These are phyloP conservation scores for Rhodotorula diobovata DNA, from an alignment of 768 basidiomycete species.

Conservation along the genomic window DNA sequence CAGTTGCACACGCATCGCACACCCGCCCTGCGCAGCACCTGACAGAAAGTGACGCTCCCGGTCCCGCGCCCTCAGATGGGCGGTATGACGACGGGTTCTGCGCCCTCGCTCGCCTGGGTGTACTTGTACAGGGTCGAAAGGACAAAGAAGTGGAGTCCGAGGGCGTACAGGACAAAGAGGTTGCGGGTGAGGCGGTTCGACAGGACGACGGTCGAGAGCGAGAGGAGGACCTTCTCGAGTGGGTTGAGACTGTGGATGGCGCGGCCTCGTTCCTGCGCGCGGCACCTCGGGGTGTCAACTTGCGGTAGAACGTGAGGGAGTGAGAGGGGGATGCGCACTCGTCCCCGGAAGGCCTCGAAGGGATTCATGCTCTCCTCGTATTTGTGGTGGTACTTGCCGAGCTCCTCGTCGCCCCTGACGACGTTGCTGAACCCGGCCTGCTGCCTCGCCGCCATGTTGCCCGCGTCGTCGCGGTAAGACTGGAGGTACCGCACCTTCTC, in stretches of 20 bases:
- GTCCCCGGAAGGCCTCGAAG: conserved; percentile 91
- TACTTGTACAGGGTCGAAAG: conserved; percentile 47
- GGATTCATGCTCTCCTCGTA: conserved; percentile 99
- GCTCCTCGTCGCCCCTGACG: conserved; percentile 57
- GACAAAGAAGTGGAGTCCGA: conserved; percentile 72
- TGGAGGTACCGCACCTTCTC: conserved; percentile 99
- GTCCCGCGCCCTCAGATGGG: too few relatives aligned
- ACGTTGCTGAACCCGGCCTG: conserved; percentile 33
- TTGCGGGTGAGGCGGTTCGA: conserved; percentile 85
- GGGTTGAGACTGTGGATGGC: conserved; percentile 88
- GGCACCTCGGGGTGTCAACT: not conserved
- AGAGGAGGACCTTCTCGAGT: conserved; percentile 79
- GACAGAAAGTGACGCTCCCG: too few relatives aligned
- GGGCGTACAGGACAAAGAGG: conserved; percentile 81
- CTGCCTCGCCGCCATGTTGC: conserved; percentile 54
- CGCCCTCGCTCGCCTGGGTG: conserved; percentile 1
- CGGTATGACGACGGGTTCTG: conserved; percentile 1
- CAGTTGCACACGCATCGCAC: too few relatives aligned
- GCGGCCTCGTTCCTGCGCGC: conserved; percentile 77
- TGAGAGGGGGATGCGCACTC: conserved; percentile 57
- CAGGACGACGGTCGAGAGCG: conserved; percentile 76
- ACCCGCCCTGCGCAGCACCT: too few relatives aligned
- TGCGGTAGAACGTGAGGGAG: not conserved
- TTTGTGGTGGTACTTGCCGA: conserved; percentile 80
- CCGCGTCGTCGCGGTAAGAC: conserved; percentile 76